phyloP scores from a whole-genome alignment of 306 rosid genomes.

The Lathyrus oleraceus region DNA sequence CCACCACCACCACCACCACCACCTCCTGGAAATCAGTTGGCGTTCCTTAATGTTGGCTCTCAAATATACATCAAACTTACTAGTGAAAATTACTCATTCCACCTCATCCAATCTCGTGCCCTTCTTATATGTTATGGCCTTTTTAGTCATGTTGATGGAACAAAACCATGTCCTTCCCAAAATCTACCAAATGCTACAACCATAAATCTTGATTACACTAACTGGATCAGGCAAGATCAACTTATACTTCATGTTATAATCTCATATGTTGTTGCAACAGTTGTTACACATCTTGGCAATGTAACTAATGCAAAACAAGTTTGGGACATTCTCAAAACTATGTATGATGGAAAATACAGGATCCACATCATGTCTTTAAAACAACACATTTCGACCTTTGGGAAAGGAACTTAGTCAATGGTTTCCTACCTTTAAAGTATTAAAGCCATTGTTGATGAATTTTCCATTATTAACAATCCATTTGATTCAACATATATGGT shows the following conservation, averaged over 20 bases:
- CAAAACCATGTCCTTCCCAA: background rate
- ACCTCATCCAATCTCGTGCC: background rate
- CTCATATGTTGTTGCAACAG: background rate
- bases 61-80: background rate
- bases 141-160: background rate
- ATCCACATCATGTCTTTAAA: background rate
- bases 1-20: background rate
- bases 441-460: background rate
- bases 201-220: background rate
- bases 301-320: too few species aligned
- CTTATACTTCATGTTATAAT: background rate
- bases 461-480: background rate
- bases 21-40: too few species aligned
- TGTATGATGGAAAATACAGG: background rate
- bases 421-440: background rate
- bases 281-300: background rate
- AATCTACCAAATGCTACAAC: background rate
- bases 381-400: too few species aligned
- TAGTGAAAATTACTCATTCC: background rate
- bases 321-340: background rate
- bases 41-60: background rate
- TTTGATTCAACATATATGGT: background rate
- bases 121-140: background rate
- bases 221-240: background rate
- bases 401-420: background rate